Percentiles rank a stretch among this genome's conserved stretches.
Evolutionary conservation across 495 filamentous ascomycete genomes (phyloP).

Genomic region (Hyaloscypha hepaticicola): DNA sequence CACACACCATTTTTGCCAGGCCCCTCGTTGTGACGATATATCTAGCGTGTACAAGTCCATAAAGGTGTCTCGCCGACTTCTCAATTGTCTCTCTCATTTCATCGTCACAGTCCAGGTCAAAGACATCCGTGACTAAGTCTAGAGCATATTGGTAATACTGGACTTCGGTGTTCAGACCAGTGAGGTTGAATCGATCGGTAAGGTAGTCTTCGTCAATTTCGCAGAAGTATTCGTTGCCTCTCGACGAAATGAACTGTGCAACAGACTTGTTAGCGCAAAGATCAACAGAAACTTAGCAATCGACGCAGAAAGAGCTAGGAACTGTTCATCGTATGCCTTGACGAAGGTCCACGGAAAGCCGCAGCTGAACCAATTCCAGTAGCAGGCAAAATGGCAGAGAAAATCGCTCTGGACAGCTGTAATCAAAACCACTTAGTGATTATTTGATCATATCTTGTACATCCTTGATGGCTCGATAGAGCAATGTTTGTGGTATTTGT

Average conservation of each 20-base stretch:
- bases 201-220: slow-evolving; percentile 99
- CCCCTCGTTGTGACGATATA: slow-evolving; percentile 97
- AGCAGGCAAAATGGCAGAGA: too few species aligned
- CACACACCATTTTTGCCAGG: slow-evolving; percentile 88
- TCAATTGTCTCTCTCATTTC: slow-evolving; percentile 98
- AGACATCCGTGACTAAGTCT: slow-evolving; percentile 99
- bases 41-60: slow-evolving; percentile 92
- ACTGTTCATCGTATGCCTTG: background rate
- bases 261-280: slow-evolving; percentile 14
- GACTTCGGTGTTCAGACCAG: slow-evolving; percentile 94
- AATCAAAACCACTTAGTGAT: too few species aligned
- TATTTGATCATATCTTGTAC: background rate
- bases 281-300: background rate
- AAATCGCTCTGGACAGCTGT: too few species aligned
- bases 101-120: slow-evolving; percentile 98
- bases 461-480: background rate
- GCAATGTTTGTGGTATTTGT: background rate
- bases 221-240: slow-evolving; percentile 99
- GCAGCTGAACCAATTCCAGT: too few species aligned
- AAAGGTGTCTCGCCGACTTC: slow-evolving; percentile 93
- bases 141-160: slow-evolving; percentile 98
- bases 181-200: slow-evolving; percentile 97
- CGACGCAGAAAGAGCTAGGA: background rate
- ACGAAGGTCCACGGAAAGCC: background rate
- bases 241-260: slow-evolving; percentile 92